Conservation (phyloP, 352 stramenopile genomes). For the Pythium plurisporium region DNA sequence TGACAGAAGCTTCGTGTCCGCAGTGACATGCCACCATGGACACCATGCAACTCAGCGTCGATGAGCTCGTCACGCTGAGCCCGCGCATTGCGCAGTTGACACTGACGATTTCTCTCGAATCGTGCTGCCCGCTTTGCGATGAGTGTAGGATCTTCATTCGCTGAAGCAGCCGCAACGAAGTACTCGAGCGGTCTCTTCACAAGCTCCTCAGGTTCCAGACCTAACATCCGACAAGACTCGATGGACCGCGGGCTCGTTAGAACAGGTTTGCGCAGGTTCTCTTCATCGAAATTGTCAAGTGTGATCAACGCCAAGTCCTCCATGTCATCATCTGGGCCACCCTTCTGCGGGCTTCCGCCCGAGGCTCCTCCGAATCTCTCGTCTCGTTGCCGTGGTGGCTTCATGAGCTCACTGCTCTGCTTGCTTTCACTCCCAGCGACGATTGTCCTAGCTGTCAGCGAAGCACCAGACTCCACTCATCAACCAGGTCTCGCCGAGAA, state of each 20-base stretch:
- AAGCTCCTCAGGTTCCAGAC: constrained; percentile 62
- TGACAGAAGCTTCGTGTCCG: constrained; percentile 50
- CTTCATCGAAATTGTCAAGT: constrained; percentile 68
- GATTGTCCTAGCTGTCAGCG: neutral
- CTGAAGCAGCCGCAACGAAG: constrained; percentile 36
- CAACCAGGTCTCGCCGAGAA: neutral
- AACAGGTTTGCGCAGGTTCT: constrained; percentile 28
- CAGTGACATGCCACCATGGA: constrained; percentile 50
- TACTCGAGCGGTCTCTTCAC: constrained; percentile 48
- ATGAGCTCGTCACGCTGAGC: constrained; percentile 54
- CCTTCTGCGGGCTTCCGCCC: neutral
- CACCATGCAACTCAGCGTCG: constrained; percentile 37
- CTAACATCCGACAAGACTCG: constrained; percentile 69
- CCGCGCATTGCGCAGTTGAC: constrained; percentile 47
- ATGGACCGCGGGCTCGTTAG: constrained; percentile 67
- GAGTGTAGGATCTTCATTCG: constrained; percentile 30
- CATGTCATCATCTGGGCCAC: constrained; percentile 20
- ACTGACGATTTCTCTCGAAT: constrained; percentile 54
- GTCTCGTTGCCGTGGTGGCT: neutral
- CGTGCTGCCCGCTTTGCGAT: constrained; percentile 48
- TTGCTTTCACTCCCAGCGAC: neutral
- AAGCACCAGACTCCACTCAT: too few species aligned
- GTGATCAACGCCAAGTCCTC: constrained; percentile 25
- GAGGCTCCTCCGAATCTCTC: neutral
- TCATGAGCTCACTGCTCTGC: too few species aligned